Evolutionary conservation across 2,329 filamentous ascomycete genomes (phyloP).

Genomic region (Elsinoe ampelina): DNA sequence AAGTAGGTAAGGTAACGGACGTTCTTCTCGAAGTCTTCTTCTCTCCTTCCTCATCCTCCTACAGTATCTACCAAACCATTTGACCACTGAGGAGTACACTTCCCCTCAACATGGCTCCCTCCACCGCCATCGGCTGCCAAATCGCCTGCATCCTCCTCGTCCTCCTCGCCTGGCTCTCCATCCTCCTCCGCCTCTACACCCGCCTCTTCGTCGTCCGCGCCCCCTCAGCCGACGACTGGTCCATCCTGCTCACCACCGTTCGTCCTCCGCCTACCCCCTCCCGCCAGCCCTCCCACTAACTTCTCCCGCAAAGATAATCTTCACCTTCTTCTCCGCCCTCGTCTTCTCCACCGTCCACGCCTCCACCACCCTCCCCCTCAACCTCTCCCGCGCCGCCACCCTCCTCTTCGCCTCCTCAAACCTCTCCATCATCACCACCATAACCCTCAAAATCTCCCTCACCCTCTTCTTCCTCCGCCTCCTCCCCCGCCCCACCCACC

Average conservation of each 20-base stretch:
- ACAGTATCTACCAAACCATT: no score
- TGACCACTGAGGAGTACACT: neutral
- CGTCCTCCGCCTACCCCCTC: neutral
- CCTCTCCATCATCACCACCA: constrained; percentile 33
- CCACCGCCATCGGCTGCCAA: neutral
- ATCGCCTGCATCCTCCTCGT: neutral
- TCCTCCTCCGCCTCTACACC: neutral
- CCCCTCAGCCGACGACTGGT: constrained; percentile 1
- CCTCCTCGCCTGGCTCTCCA: neutral
- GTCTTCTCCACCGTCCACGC: neutral
- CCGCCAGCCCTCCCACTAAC: neutral
- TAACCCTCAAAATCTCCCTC: constrained; percentile 37
- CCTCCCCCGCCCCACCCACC: constrained; percentile 22
- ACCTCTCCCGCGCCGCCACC: constrained; percentile 14
- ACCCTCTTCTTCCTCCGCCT: constrained; percentile 38
- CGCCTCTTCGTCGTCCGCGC: neutral
- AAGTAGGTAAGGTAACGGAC: neutral
- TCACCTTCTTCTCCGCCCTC: neutral
- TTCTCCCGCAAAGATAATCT: neutral
- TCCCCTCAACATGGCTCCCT: neutral
- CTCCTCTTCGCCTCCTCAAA: constrained; percentile 27
- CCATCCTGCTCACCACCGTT: neutral
- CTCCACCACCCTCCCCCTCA: neutral
- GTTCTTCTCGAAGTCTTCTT: neutral
- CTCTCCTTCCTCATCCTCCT: neutral